A percentile compares a stretch with the other conserved stretches of the same genome.
Conservation (phyloP, 2,329 filamentous ascomycete genomes). For the Claviceps sp. region DNA sequence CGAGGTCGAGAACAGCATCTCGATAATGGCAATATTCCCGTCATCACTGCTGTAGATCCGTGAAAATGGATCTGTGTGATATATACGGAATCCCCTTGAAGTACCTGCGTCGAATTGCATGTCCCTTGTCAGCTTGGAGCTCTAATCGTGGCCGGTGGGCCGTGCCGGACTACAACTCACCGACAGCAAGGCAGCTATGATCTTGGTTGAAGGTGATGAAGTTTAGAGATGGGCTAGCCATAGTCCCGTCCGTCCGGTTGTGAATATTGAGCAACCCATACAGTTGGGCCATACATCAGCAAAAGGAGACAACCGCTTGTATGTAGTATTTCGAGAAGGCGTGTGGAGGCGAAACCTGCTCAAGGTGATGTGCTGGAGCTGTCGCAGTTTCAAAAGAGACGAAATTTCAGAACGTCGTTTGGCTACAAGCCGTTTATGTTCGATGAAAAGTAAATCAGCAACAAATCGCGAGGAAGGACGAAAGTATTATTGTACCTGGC, state of each 20-base stretch:
- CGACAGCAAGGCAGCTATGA: constrained; percentile 91
- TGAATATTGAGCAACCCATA: not conserved
- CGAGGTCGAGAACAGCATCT: constrained; percentile 98
- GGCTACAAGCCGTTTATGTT: not conserved
- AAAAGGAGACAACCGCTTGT: not conserved
- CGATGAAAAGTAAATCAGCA: no score
- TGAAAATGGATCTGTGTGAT: constrained; percentile 89
- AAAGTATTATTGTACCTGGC: no score
- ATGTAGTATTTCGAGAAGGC: not conserved
- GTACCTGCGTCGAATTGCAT: constrained; percentile 46
- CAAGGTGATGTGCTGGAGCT: not conserved
- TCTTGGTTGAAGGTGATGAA: constrained; percentile 99
- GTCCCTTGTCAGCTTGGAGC: constrained; percentile 1
- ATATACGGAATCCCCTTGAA: constrained; percentile 87
- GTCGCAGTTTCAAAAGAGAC: not conserved
- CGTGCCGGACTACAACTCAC: constrained; percentile 34
- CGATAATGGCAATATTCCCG: constrained; percentile 87
- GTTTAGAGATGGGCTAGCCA: constrained; percentile 68
- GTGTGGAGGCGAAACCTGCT: not conserved
- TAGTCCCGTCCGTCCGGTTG: constrained; percentile 21
- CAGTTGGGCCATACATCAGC: not conserved
- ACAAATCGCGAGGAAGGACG: no score
- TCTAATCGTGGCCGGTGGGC: not conserved
- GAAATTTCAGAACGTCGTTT: not conserved
- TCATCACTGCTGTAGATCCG: constrained; percentile 92